phyloP scores from a whole-genome alignment of 768 basidiomycete species.

The Podaxis sp. region DNA sequence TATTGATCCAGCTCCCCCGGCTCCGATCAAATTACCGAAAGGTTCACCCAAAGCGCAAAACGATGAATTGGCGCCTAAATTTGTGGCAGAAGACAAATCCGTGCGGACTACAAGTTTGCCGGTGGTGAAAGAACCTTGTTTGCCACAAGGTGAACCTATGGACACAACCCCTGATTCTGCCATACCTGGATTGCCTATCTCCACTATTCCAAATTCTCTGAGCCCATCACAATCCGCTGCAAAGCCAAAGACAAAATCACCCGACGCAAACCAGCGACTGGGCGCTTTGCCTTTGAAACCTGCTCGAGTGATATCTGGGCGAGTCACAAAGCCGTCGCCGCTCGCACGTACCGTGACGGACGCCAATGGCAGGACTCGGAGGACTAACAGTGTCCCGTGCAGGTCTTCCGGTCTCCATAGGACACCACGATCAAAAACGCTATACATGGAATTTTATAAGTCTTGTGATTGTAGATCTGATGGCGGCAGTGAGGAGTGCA shows the following conservation, averaged over 20 bases:
- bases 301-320: neutral
- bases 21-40: neutral
- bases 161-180: neutral
- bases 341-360: constrained; percentile 4
- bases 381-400: neutral
- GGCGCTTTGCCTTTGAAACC: neutral
- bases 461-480: constrained; percentile 1
- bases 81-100: neutral
- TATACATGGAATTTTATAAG: neutral
- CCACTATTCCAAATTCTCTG: neutral
- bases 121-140: neutral
- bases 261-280: neutral
- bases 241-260: neutral
- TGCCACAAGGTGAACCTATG: neutral
- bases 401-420: neutral
- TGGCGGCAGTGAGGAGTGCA: neutral
- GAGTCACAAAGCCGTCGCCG: neutral
- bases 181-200: neutral
- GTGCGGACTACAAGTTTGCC: neutral
- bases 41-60: neutral
- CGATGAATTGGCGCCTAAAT: too few species aligned
- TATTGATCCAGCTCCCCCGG: neutral
- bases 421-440: neutral
- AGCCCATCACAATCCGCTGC: neutral
- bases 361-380: neutral